Percentiles rank a stretch among this genome's conserved stretches.
phyloP scores from a whole-genome alignment of 1,284 basidiomycete genomes.

The Kalmanozyma brasiliensis region DNA sequence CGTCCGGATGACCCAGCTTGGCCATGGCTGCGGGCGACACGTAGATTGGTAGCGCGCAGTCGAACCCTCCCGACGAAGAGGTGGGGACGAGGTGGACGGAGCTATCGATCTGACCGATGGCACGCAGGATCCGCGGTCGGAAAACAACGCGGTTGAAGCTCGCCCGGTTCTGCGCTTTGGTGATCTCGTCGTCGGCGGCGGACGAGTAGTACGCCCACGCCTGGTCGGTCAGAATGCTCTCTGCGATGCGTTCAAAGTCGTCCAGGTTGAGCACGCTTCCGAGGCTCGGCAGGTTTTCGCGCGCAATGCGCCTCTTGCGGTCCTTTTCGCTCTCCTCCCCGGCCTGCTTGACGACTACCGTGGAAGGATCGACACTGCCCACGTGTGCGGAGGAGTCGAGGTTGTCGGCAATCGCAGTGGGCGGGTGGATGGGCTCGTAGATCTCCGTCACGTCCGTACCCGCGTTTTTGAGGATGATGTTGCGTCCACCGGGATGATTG shows the following conservation, averaged over 20 bases:
- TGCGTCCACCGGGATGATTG: conserved; percentile 81
- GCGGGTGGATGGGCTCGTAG: conserved; percentile 65
- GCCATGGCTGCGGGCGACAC: conserved; percentile 87
- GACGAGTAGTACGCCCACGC: conserved; percentile 68
- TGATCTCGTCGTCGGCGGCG: conserved; percentile 71
- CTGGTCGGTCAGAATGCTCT: conserved; percentile 55
- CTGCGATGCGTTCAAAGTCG: conserved; percentile 78
- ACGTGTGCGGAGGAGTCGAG: conserved; percentile 53
- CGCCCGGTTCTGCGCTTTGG: conserved; percentile 76
- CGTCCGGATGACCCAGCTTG: conserved; percentile 90
- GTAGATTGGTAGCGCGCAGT: conserved; percentile 70
- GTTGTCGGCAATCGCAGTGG: conserved; percentile 61
- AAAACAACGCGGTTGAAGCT: conserved; percentile 95
- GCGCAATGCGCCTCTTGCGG: conserved; percentile 30
- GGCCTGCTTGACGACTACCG: conserved; percentile 46
- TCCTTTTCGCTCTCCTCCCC: conserved; percentile 42
- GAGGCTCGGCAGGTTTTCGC: conserved; percentile 73
- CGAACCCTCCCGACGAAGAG: no score
- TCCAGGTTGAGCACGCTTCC: conserved; percentile 84
- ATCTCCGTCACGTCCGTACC: conserved; percentile 76
- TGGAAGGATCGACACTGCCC: conserved; percentile 55
- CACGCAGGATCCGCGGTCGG: conserved; percentile 87
- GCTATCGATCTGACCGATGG: conserved; percentile 85
- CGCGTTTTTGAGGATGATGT: conserved; percentile 81
- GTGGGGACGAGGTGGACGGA: conserved; percentile 34